Base-by-base conservation (phyloP, 805 yeast genomes). In the Debaryomyces prosopidis region DNA sequence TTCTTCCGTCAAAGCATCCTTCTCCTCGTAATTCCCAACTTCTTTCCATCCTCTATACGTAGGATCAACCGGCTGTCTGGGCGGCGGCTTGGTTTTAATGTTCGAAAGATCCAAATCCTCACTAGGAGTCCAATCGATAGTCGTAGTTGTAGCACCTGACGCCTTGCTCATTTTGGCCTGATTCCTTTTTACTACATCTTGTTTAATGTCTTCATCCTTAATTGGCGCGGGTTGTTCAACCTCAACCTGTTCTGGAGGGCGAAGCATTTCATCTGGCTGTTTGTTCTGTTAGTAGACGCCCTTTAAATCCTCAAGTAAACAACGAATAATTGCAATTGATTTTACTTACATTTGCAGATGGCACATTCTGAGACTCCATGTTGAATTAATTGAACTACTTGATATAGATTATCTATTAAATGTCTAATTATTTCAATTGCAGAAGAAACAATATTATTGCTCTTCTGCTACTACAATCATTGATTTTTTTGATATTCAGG, bases 21-120 rank as follows among this genome's bases (percentile, higher is more conserved):
- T 76, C 46, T 81, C 82, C 59, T 84, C 87, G 85, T 89, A 92
- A 15, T 89, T 87, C 8, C 94, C 92, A 42, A 88, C 90, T 65
- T 91, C 96, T 62, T 85, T 88, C 98, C 98, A 92, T 28, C 98
- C 98, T 40, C 88, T 80, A 58, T 79, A 86, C 2, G 92, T 80
- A 20, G 87, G 86, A 44, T 76, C 81, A 40, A 80, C 81, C 2
- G 85, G 65, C 32, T 68, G 62, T 61, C 89, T 62, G n/a, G 75
- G 69, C 1, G 65, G 62, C 4, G 77, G 76, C 47, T 69, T 68
- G 6, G 64, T 54, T 28, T 55, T 62, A 38, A 62, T 64, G 31
- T 59, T 57, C 3, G 64, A 44, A 39, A 62, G 50, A 47, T 71
- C 76, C 36, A 57, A 65, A 46, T 72, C 73, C 40, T 69, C 75